Evolutionary conservation across 257 asterid species (phyloP).

Genomic region (Thymus mandschuricus): DNA sequence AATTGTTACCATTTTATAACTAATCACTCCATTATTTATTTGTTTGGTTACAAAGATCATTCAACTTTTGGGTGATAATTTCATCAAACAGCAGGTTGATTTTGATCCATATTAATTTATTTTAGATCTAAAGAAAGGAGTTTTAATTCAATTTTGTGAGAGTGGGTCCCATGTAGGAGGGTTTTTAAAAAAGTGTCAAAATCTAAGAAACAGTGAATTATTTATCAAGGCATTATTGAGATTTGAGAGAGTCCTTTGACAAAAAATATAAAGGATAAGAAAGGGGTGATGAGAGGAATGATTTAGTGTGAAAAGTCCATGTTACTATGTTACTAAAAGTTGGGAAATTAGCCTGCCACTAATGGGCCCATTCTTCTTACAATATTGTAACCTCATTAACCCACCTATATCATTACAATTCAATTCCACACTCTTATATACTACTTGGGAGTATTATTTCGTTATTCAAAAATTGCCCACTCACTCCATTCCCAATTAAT

Average conservation of each 20-base stretch:
- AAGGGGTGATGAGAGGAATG: constrained; percentile 41
- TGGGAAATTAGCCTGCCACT: constrained; percentile 41
- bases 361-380: constrained; percentile 43
- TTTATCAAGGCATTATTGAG: constrained; percentile 43
- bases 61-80: no score
- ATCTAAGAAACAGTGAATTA: no score
- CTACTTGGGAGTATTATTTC: constrained; percentile 17
- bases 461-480: neutral
- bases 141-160: no score
- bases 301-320: constrained; percentile 45
- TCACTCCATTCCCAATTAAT: neutral
- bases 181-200: no score
- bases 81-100: no score
- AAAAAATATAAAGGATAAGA: neutral
- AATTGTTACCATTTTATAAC: no score
- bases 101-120: no score
- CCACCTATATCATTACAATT: constrained; percentile 38
- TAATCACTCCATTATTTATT: no score
- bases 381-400: constrained; percentile 30
- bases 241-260: no score
- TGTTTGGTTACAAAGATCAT: no score
- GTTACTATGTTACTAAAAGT: constrained; percentile 65
- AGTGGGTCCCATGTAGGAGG: no score
- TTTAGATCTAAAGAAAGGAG: no score
- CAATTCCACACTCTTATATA: neutral